Conservation (phyloP, 192 early-diverging fungal species). For the Diversispora epigaea region DNA sequence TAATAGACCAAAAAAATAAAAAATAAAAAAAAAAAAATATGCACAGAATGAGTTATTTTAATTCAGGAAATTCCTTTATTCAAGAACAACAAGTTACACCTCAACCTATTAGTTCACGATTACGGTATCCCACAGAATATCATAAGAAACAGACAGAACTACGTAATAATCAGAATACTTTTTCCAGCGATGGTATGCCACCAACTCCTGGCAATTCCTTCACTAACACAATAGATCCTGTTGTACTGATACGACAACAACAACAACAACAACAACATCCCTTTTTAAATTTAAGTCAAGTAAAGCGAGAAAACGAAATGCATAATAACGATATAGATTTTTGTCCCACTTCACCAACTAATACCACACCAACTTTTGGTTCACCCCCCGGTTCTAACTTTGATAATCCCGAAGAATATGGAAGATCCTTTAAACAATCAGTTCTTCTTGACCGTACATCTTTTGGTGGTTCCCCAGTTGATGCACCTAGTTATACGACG, state of each 20-base stretch:
- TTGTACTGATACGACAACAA: not conserved
- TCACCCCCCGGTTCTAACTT: conserved; percentile 39
- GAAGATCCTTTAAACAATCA: conserved; percentile 27
- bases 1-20: too few relatives aligned
- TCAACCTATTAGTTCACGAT: not conserved
- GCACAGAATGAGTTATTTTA: too few relatives aligned
- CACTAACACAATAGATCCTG: not conserved
- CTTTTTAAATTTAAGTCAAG: too few relatives aligned
- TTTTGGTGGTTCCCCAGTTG: conserved; percentile 42
- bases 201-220: not conserved
- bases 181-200: not conserved
- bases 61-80: too few relatives aligned
- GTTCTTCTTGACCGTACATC: conserved; percentile 17
- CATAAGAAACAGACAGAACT: not conserved
- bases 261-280: too few relatives aligned
- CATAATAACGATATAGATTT: too few relatives aligned
- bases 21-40: too few relatives aligned
- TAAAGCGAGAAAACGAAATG: too few relatives aligned
- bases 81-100: too few relatives aligned
- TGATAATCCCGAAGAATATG: conserved; percentile 39
- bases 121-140: not conserved
- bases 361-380: conserved; percentile 36
- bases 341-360: conserved; percentile 33
- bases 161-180: not conserved
- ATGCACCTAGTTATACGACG: conserved; percentile 39